Percentiles rank a stretch among this genome's conserved stretches.
These are phyloP conservation scores for Mycena leptocephala DNA, from an alignment of 768 basidiomycete genomes.

Conservation along the genomic window DNA sequence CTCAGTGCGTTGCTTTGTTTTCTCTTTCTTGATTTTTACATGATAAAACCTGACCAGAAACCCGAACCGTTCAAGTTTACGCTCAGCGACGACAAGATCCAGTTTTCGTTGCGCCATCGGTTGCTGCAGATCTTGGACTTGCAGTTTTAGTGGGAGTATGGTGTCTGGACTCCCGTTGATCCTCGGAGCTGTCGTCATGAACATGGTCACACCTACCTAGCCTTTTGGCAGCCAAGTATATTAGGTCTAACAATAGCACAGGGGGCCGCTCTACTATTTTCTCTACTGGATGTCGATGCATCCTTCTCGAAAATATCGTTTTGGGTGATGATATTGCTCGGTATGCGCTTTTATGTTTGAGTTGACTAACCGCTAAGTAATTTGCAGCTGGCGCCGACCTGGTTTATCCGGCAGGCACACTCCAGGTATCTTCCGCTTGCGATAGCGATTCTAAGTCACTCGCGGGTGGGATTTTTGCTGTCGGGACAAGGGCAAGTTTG, in stretches of 20 bases:
- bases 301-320: neutral
- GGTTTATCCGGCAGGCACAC: slow-evolving; percentile 47
- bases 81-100: too few species aligned
- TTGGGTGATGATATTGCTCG: neutral
- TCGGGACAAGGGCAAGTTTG: slow-evolving; percentile 43
- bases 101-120: too few species aligned
- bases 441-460: slow-evolving; percentile 48
- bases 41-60: too few species aligned
- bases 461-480: slow-evolving; percentile 51
- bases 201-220: neutral
- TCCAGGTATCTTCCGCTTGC: slow-evolving; percentile 46
- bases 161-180: neutral
- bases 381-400: slow-evolving; percentile 42
- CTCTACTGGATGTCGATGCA: neutral
- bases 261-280: slow-evolving; percentile 3
- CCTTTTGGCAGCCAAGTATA: too few species aligned
- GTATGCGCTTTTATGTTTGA: neutral
- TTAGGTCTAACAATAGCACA: neutral
- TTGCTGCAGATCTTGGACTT: too few species aligned
- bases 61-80: too few species aligned
- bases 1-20: too few species aligned
- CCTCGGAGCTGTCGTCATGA: neutral
- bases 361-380: neutral
- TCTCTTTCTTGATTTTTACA: too few species aligned
- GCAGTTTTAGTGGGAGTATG: too few species aligned